A percentile compares a stretch with the other conserved stretches of the same genome.
phyloP scores from a whole-genome alignment of 1,284 basidiomycete species.

The Pseudozyma hubeiensis region DNA sequence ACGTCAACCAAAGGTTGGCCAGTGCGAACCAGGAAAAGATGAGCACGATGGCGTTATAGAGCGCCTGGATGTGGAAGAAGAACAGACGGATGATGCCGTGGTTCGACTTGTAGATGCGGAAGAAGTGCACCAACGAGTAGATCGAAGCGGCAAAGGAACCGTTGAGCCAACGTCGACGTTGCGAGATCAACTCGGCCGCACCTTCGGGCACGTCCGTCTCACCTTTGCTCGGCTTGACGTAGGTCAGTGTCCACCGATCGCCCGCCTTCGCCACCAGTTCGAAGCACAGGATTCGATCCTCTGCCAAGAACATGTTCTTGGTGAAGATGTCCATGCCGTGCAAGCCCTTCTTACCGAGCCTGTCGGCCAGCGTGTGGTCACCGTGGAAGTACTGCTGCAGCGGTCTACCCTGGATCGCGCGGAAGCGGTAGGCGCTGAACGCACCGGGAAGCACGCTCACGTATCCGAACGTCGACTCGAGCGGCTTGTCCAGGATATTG shows the following conservation, averaged over 20 bases:
- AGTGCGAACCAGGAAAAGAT: constrained; percentile 92
- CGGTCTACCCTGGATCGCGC: constrained; percentile 89
- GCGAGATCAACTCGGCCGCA: constrained; percentile 83
- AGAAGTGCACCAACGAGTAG: constrained; percentile 88
- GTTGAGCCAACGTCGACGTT: constrained; percentile 93
- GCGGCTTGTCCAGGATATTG: constrained; percentile 80
- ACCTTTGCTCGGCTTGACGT: constrained; percentile 94
- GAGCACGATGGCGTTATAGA: constrained; percentile 90
- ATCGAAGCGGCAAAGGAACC: constrained; percentile 96
- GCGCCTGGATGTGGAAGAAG: constrained; percentile 92
- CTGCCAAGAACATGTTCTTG: constrained; percentile 74
- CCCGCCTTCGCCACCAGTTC: constrained; percentile 89
- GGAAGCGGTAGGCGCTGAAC: constrained; percentile 92
- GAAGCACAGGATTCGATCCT: constrained; percentile 86
- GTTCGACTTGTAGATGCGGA: constrained; percentile 87
- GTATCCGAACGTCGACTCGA: constrained; percentile 95
- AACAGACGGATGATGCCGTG: constrained; percentile 86
- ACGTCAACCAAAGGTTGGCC: constrained; percentile 94
- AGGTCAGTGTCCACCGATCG: constrained; percentile 88
- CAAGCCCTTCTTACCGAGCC: constrained; percentile 91
- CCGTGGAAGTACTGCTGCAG: constrained; percentile 98
- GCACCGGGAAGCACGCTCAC: constrained; percentile 91
- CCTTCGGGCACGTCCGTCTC: constrained; percentile 93
- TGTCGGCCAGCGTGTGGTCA: constrained; percentile 84
- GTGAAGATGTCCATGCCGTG: constrained; percentile 99